Conservation (phyloP, 139 green algal genomes). For the Volvox reticuliferus region DNA sequence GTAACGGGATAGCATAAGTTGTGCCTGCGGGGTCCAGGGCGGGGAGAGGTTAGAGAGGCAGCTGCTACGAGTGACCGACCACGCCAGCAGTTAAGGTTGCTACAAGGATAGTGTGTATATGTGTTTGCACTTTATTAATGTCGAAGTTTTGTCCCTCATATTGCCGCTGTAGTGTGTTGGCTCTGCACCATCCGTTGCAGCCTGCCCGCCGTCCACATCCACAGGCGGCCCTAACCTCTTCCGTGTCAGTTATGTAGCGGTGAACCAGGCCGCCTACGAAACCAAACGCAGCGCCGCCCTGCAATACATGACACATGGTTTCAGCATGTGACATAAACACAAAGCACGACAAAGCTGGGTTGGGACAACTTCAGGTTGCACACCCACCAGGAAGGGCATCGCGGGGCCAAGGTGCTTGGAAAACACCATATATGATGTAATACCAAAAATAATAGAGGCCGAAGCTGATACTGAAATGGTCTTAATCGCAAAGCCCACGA, state of each 20-base stretch:
- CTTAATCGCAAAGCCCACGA: constrained; percentile 15
- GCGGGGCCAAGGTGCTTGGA: background rate
- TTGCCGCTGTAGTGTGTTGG: no score
- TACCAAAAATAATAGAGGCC: background rate
- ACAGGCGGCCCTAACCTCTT: background rate
- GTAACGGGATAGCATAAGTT: background rate
- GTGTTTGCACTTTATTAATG: no score
- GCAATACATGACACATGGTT: background rate
- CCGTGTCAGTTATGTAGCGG: background rate
- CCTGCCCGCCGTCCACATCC: no score
- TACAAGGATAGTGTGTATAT: no score
- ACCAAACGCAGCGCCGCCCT: constrained; percentile 31
- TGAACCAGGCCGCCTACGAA: constrained; percentile 42
- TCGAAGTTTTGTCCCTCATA: no score
- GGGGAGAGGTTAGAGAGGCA: no score
- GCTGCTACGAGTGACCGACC: no score
- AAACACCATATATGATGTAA: constrained; percentile 5
- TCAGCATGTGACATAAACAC: no score
- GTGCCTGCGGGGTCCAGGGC: background rate
- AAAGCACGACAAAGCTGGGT: no score
- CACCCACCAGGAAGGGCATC: constrained; percentile 23
- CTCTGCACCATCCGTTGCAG: no score
- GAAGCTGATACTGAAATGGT: constrained; percentile 15
- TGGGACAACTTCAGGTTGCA: no score
- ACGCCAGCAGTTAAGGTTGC: no score